Evolutionary conservation across 352 stramenopile species (phyloP).

Genomic region (Phytopythium litorale): DNA sequence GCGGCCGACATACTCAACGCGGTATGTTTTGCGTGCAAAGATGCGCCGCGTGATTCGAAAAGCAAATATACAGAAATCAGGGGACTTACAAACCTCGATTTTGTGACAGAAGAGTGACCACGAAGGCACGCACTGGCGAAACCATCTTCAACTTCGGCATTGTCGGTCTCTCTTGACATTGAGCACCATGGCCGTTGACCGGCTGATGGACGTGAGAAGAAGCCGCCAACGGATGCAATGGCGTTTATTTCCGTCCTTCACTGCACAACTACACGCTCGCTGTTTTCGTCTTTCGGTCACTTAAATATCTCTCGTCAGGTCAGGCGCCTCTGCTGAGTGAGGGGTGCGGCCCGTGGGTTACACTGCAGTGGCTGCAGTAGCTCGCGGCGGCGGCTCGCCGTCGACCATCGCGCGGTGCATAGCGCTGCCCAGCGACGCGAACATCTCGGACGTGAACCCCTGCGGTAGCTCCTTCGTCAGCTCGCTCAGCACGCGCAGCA

Average conservation of each 20-base stretch:
- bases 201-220: too few relatives aligned
- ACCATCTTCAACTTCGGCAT: too few relatives aligned
- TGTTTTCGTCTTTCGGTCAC: background rate
- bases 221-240: too few relatives aligned
- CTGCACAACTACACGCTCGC: too few relatives aligned
- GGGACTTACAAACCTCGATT: background rate
- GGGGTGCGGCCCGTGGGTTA: background rate
- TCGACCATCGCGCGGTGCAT: constrained; percentile 31
- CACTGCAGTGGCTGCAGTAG: background rate
- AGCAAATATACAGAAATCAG: background rate
- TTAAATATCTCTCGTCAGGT: background rate
- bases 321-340: background rate
- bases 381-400: background rate
- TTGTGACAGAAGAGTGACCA: background rate
- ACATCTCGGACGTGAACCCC: constrained; percentile 60
- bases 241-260: too few relatives aligned
- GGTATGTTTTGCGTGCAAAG: background rate
- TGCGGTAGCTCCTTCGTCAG: constrained; percentile 40
- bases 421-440: constrained; percentile 49
- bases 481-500: constrained; percentile 30
- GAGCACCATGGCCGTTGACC: too few relatives aligned
- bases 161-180: too few relatives aligned
- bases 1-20: background rate
- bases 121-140: too few relatives aligned
- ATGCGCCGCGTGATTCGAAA: background rate